These are phyloP conservation scores for Fusarium secorum DNA, from an alignment of 2,329 filamentous ascomycete species.

Conservation along the genomic window DNA sequence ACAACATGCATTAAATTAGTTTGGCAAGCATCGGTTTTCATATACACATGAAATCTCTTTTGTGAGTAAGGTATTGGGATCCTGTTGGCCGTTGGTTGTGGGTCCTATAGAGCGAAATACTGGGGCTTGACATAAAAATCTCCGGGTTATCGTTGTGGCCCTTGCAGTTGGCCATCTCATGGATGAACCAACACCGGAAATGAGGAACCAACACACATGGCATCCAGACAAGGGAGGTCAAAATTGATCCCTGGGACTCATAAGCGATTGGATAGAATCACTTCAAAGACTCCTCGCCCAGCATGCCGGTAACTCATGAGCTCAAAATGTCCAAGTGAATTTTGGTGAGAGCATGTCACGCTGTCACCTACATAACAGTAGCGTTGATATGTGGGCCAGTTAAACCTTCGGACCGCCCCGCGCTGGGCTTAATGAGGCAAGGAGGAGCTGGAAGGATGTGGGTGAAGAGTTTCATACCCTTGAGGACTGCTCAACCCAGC, in stretches of 20 bases:
- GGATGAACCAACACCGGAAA: not conserved
- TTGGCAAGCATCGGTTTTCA: not conserved
- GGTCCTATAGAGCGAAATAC: not conserved
- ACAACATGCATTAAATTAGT: not conserved
- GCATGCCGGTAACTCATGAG: not conserved
- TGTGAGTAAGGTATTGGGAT: not conserved
- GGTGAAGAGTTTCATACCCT: slow-evolving; percentile 9
- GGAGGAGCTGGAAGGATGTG: not conserved
- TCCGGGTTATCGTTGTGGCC: not conserved
- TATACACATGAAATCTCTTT: not conserved
- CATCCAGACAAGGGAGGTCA: not conserved
- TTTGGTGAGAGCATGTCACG: not conserved
- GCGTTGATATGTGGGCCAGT: not conserved
- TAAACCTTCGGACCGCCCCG: slow-evolving; percentile 1
- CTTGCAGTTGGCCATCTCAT: not conserved
- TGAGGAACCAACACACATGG: not conserved
- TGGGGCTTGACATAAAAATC: not conserved
- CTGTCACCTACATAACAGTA: not conserved
- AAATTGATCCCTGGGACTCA: not conserved
- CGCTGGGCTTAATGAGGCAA: slow-evolving; percentile 2
- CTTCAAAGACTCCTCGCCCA: not conserved
- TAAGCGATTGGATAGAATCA: not conserved
- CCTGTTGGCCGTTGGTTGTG: not conserved
- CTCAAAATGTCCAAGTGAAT: not conserved
- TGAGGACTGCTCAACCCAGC: not conserved